phyloP scores from a whole-genome alignment of 345 rosid species.

The Corchorus capsularis region DNA sequence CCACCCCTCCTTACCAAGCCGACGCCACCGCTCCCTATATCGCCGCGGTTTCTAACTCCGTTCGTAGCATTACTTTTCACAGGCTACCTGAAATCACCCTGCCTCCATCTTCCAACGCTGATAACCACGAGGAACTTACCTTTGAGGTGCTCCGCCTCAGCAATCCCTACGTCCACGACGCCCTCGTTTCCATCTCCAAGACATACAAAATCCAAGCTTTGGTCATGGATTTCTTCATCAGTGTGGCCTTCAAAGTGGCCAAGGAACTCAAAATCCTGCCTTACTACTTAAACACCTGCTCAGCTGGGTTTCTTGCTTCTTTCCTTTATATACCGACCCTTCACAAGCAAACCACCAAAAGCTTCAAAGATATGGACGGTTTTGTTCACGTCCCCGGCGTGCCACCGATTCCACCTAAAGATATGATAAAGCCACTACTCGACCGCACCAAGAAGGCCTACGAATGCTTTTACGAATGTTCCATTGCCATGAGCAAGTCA shows the following conservation, averaged over 20 bases:
- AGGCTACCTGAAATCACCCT: slow-evolving; percentile 40
- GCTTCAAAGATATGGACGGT: background rate
- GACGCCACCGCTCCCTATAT: slow-evolving; percentile 46
- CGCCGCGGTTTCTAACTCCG: slow-evolving; percentile 33
- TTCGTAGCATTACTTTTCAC: slow-evolving; percentile 51
- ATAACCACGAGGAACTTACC: slow-evolving; percentile 25
- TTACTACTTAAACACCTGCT: slow-evolving; percentile 33
- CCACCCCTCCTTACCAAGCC: slow-evolving; percentile 42
- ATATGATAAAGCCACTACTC: slow-evolving; percentile 8
- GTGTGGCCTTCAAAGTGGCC: slow-evolving; percentile 25
- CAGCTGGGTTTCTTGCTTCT: slow-evolving; percentile 20
- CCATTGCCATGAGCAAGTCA: slow-evolving; percentile 18
- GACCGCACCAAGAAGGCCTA: slow-evolving; percentile 28
- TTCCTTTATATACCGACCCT: slow-evolving; percentile 27
- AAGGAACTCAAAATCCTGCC: slow-evolving; percentile 26
- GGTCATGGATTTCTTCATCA: slow-evolving; percentile 35
- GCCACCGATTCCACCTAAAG: slow-evolving; percentile 24
- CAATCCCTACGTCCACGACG: slow-evolving; percentile 22
- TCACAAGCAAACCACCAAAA: background rate
- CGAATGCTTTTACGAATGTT: slow-evolving; percentile 20
- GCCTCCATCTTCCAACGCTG: background rate
- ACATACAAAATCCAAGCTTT: slow-evolving; percentile 26
- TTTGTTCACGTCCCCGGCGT: slow-evolving; percentile 29
- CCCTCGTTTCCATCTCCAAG: slow-evolving; percentile 13
- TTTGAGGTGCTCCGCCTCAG: slow-evolving; percentile 25